Base-by-base conservation (phyloP, 306 rosid species). In the Casuarina glauca region DNA sequence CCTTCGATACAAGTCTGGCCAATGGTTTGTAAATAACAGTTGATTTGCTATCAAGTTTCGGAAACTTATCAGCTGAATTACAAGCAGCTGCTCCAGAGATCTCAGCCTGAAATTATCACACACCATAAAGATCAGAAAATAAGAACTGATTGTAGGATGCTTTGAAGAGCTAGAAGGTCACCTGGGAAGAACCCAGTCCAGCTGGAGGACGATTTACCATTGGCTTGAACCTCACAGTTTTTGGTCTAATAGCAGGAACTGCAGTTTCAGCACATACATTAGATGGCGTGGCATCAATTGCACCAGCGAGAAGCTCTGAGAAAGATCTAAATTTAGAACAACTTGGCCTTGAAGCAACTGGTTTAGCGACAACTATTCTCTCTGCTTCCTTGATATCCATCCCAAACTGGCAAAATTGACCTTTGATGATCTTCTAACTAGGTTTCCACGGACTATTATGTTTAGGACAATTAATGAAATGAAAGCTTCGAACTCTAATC, bases 241-340 rank as follows among this genome's bases (percentile, higher is more conserved):
- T 95, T 12, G 99, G 99, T 78, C 97, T 89, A 83, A 93, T 91
- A 58, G 97, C 99, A 74, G 97, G 75, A 79, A 92, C 89, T 75
- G 93, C 82, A 69, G 90, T 69, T 57, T 84, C 91, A 57, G 97
- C 81, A 54, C 92, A 72, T 67, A 61, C 82, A 78, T 63, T 73
- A 5, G 85, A 73, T 10, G 97, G 89, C 55, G 93, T 79, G 74
- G 81, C 86, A 82, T 89, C 67, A 60, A 93, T 88, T 66, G 97
- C 96, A 66, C 96, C 91, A 0, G 91, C 88, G 74, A 93, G 87
- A 38, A 95, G 95, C 83, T 95, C 99, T n/a, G 97, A 87, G 90
- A 95, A 95, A 5, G 97, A 93, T 79, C 78, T 91, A 74, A 86
- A 93, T 80, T 83, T 77, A n/a, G 97, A 87, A 81, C 90, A 91